These are phyloP conservation scores for Moesziomyces parantarcticus DNA, from an alignment of 1,284 basidiomycete species.

Conservation along the genomic window DNA sequence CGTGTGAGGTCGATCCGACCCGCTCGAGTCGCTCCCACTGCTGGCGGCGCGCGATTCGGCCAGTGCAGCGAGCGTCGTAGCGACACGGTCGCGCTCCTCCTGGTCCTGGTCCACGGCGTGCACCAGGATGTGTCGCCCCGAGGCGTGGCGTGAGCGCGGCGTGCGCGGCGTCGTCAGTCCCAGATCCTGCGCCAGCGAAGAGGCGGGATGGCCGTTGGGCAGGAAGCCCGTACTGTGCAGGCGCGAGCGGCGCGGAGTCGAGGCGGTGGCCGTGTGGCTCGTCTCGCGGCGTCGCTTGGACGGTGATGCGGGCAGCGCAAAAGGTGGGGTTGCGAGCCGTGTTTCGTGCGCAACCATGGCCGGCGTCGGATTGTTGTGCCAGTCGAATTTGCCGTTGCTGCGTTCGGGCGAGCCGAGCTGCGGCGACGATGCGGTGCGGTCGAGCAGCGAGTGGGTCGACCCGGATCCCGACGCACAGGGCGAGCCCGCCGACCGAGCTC, in stretches of 20 bases:
- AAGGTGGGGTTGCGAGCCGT: slow-evolving; percentile 20
- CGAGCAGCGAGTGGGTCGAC: slow-evolving; percentile 20
- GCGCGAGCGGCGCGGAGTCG: slow-evolving; percentile 17
- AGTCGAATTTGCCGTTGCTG: slow-evolving; percentile 42
- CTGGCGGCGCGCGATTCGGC: slow-evolving; percentile 25
- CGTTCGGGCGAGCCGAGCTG: slow-evolving; percentile 52
- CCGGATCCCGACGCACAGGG: background rate
- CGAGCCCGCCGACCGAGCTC: background rate
- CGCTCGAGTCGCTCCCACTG: slow-evolving; percentile 14
- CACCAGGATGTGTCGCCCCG: slow-evolving; percentile 22
- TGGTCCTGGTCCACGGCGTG: slow-evolving; percentile 33
- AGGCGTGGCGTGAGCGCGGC: slow-evolving; percentile 45
- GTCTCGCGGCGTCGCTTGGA: slow-evolving; percentile 33
- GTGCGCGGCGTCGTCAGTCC: slow-evolving; percentile 44
- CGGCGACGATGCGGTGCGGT: slow-evolving; percentile 44
- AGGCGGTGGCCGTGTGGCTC: slow-evolving; percentile 17
- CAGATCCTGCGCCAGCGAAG: slow-evolving; percentile 54
- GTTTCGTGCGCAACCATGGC: slow-evolving; percentile 41
- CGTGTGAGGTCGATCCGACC: slow-evolving; percentile 22
- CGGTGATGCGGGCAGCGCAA: slow-evolving; percentile 32
- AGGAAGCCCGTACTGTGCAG: slow-evolving; percentile 44
- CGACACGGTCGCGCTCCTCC: slow-evolving; percentile 43
- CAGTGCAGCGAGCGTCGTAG: slow-evolving; percentile 32
- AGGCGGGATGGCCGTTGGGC: slow-evolving; percentile 56
- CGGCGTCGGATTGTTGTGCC: slow-evolving; percentile 50